Evolutionary conservation across 768 basidiomycete species (phyloP).

Genomic region (Suillus occidentalis): DNA sequence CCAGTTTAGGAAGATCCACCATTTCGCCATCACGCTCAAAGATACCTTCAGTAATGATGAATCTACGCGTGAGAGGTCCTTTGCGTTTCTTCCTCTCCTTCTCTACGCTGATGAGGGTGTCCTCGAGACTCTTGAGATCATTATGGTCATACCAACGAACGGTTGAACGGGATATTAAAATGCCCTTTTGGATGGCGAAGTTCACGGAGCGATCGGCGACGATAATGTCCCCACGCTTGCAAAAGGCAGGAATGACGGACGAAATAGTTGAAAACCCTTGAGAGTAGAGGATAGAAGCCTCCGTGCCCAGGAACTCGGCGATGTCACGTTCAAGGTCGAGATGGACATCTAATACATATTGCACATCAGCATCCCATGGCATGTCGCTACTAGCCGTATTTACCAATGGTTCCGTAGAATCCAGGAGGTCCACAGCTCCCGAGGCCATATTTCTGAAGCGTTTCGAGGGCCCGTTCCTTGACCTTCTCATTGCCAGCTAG

Average conservation of each 20-base stretch:
- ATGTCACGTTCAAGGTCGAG: constrained; percentile 86
- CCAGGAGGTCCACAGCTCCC: constrained; percentile 96
- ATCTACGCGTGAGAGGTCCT: constrained; percentile 80
- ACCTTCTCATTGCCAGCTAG: constrained; percentile 85
- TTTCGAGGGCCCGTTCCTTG: constrained; percentile 83
- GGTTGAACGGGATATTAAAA: constrained; percentile 89
- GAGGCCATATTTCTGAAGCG: constrained; percentile 84
- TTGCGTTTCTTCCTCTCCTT: constrained; percentile 88
- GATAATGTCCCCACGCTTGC: constrained; percentile 96
- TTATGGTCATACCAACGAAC: constrained; percentile 98
- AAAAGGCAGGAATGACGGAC: constrained; percentile 95
- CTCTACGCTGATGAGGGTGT: constrained; percentile 77
- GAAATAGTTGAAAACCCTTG: constrained; percentile 91
- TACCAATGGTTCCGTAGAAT: constrained; percentile 95
- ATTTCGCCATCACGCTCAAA: constrained; percentile 95
- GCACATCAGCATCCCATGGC: constrained; percentile 7
- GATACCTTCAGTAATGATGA: constrained; percentile 96
- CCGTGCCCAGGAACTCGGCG: constrained; percentile 87
- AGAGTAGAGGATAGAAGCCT: constrained; percentile 88
- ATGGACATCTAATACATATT: constrained; percentile 72
- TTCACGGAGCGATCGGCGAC: constrained; percentile 98
- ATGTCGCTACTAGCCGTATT: constrained; percentile 25
- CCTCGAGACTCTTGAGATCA: constrained; percentile 87
- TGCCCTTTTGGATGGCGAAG: constrained; percentile 94
- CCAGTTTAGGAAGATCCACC: constrained; percentile 88